Conservation (phyloP, 805 yeast genomes). For the Millerago galiae region DNA sequence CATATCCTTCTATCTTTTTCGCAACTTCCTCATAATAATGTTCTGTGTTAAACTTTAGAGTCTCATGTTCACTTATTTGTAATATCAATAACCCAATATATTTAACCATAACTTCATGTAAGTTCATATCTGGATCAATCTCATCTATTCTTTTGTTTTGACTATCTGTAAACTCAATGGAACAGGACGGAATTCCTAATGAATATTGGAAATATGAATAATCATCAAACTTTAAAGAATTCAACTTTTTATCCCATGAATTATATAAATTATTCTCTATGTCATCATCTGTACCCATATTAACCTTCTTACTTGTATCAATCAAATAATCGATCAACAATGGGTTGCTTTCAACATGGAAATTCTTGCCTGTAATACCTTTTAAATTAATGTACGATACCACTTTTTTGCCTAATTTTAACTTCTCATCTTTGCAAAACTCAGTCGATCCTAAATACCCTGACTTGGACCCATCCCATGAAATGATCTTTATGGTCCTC, state of each 20-base stretch:
- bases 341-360: slow-evolving; percentile 50
- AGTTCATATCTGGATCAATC: slow-evolving; percentile 45
- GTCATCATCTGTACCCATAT: slow-evolving; percentile 15
- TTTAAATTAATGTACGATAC: slow-evolving; percentile 49
- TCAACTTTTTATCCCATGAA: slow-evolving; percentile 33
- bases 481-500: slow-evolving; percentile 61
- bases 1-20: not conserved
- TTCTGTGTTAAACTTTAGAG: slow-evolving; percentile 40
- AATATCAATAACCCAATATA: slow-evolving; percentile 51
- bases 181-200: slow-evolving; percentile 59
- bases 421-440: slow-evolving; percentile 56
- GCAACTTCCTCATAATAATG: slow-evolving; percentile 24
- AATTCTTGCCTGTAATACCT: slow-evolving; percentile 45
- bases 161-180: slow-evolving; percentile 36
- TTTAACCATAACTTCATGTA: slow-evolving; percentile 53
- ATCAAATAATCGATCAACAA: slow-evolving; percentile 40
- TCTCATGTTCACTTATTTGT: slow-evolving; percentile 50
- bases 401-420: slow-evolving; percentile 39
- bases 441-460: slow-evolving; percentile 76
- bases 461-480: slow-evolving; percentile 80
- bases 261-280: slow-evolving; percentile 36
- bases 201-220: slow-evolving; percentile 53
- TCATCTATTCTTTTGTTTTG: slow-evolving; percentile 32
- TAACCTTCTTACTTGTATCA: slow-evolving; percentile 19
- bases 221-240: slow-evolving; percentile 37